Evolutionary conservation across 345 rosid species (phyloP), one percentile per base, ranked within the genome.

Genomic region (sweet orange (Citrus sinensis)): DNA sequence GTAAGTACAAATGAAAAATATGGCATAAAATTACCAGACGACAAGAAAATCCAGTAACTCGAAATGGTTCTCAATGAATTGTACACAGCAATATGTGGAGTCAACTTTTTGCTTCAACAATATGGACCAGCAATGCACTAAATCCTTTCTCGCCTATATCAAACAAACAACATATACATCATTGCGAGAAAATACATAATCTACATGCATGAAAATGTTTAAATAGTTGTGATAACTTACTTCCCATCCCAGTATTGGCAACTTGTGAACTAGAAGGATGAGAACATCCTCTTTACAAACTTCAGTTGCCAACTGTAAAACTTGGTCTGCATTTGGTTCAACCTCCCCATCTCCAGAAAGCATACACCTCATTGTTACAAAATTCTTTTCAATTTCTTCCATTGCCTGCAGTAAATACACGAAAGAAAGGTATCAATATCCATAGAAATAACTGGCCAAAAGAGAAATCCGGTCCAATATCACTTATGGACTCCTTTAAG

Each of bases 321-420:
- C 92, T 75, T 93, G 98, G 58, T 93, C 98, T 34, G 77, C 79
- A 75, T 90, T 90, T 71, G 97, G 95, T 77, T 94, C 99, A 84
- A 78, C 87, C 84, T 94, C 99, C 56, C 88, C 93, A 82, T 96
- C 99, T 76, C 99, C 99, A 56, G 91, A 82, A 42, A 96, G 88
- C 93, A 96, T 88, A 81, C 88, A 87, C 84, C 92, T 90, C 86
- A 92, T 78, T 58, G 87, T 85, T 49, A 83, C 84, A 78, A 92
- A 85, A 81, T 96, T 96, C 94, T 94, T 96, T 85, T 93, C 97
- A 77, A 94, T 90, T 87, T 94, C 99, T 81, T 96, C 99, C 81
- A 88, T 60, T 69, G 99, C 98, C 99, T 92, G 67, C 20, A 20
- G 37, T 67, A 9, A 17, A 27, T 32, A 3, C 66, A 29, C 60